Conservation (phyloP, 306 rosid species). For the Cicer bijugum region DNA sequence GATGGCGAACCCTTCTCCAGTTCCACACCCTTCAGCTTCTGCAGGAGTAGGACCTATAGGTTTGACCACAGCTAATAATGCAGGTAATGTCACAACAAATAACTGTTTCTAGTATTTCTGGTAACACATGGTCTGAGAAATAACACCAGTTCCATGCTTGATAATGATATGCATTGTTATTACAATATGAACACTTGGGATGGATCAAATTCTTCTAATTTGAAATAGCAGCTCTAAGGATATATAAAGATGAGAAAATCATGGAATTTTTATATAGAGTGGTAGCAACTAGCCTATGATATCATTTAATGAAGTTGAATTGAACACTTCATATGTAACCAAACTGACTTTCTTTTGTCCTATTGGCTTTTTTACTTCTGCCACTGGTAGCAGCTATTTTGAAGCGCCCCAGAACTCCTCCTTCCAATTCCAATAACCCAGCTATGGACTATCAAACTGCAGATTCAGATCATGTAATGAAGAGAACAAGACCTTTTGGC, state of each 20-base stretch:
- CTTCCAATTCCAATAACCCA: slow-evolving; percentile 78
- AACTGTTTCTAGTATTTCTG: neutral
- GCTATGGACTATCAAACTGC: slow-evolving; percentile 97
- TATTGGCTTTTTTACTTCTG: slow-evolving; percentile 41
- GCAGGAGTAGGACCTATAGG: slow-evolving; percentile 96
- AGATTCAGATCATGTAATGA: slow-evolving; percentile 91
- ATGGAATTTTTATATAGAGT: slow-evolving; percentile 12
- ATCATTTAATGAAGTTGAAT: slow-evolving; percentile 16
- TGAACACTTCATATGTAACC: slow-evolving; percentile 9
- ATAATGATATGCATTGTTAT: slow-evolving; percentile 3
- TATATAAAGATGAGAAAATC: slow-evolving; percentile 28
- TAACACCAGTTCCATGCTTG: slow-evolving; percentile 26
- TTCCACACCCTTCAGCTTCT: slow-evolving; percentile 91
- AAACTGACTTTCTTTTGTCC: slow-evolving; percentile 41
- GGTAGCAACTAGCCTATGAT: slow-evolving; percentile 7
- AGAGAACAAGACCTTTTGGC: slow-evolving; percentile 94
- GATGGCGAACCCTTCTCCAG: slow-evolving; percentile 93
- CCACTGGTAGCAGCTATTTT: slow-evolving; percentile 65
- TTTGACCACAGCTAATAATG: slow-evolving; percentile 69
- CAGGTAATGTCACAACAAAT: slow-evolving; percentile 58
- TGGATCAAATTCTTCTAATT: slow-evolving; percentile 32
- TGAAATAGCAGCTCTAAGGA: slow-evolving; percentile 20
- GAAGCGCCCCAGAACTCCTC: slow-evolving; percentile 99
- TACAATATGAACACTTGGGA: slow-evolving; percentile 24
- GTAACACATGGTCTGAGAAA: slow-evolving; percentile 17